phyloP scores from a whole-genome alignment of 1,284 basidiomycete genomes.

The Flammula alnicola region DNA sequence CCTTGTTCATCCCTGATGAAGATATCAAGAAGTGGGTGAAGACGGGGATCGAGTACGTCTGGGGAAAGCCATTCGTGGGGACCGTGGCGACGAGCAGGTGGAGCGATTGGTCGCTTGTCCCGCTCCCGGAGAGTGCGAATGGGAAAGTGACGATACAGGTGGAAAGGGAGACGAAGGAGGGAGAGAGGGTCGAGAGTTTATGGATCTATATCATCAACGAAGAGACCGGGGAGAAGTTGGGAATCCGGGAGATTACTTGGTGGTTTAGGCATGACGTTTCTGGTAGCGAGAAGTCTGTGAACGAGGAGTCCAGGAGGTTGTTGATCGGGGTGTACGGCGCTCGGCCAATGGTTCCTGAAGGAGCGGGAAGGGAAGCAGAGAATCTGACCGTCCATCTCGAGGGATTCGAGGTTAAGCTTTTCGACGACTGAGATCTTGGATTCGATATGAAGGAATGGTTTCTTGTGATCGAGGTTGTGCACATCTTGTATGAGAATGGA shows the following conservation, averaged over 20 bases:
- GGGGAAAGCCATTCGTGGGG: constrained; percentile 31
- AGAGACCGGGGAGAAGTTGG: constrained; percentile 32
- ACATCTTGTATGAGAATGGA: no score
- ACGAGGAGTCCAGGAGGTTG: constrained; percentile 15
- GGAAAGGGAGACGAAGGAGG: constrained; percentile 31
- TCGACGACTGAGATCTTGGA: constrained; percentile 31
- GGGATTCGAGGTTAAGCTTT: constrained; percentile 32
- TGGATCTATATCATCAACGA: constrained; percentile 33
- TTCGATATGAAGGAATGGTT: not conserved
- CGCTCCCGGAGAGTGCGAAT: constrained; percentile 22
- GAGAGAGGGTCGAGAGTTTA: constrained; percentile 31
- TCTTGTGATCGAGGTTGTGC: no score
- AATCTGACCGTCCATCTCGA: constrained; percentile 30
- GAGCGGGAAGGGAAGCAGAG: constrained; percentile 27
- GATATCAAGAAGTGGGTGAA: constrained; percentile 35
- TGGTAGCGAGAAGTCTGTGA: constrained; percentile 7
- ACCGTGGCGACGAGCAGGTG: constrained; percentile 34
- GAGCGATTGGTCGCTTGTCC: constrained; percentile 34
- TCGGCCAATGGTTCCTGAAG: constrained; percentile 29
- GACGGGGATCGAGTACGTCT: constrained; percentile 34
- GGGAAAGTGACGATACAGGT: constrained; percentile 33
- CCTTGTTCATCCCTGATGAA: constrained; percentile 35
- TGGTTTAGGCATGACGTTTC: constrained; percentile 32
- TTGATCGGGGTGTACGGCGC: constrained; percentile 32
- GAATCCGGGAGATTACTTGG: constrained; percentile 35